A percentile compares a stretch with the other conserved stretches of the same genome.
These are phyloP conservation scores for Rutstroemia sp. DNA, from an alignment of 2,329 filamentous ascomycete species.

Conservation along the genomic window DNA sequence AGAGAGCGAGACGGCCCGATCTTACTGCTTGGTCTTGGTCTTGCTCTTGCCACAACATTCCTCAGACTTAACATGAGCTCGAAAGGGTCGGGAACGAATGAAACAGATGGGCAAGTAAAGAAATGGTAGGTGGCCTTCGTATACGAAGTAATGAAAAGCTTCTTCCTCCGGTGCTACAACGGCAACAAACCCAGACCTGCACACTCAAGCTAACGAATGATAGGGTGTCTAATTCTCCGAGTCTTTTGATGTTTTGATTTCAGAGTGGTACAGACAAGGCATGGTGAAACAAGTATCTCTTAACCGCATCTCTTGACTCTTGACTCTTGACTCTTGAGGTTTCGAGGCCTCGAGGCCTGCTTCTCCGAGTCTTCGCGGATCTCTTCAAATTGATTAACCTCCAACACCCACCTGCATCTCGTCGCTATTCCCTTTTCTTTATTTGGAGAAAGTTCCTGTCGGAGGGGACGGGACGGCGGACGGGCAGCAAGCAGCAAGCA, in stretches of 20 bases:
- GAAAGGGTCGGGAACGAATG: too few relatives aligned
- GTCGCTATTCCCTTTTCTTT: too few relatives aligned
- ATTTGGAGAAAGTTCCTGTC: background rate
- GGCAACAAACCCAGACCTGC: background rate
- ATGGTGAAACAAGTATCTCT: constrained; percentile 6
- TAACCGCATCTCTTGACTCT: background rate
- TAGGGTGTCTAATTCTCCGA: constrained; percentile 4
- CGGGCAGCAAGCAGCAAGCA: background rate
- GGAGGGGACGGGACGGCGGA: background rate
- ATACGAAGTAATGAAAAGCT: background rate
- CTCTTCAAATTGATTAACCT: too few relatives aligned
- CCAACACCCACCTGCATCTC: too few relatives aligned
- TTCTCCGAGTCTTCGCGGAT: too few relatives aligned
- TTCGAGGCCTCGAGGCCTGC: background rate
- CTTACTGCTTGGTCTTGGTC: too few relatives aligned
- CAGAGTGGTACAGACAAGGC: background rate
- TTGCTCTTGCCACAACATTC: too few relatives aligned
- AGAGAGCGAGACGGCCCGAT: background rate
- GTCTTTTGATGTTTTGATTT: background rate
- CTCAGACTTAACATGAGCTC: too few relatives aligned
- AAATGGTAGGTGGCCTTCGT: background rate
- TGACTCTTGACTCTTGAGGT: background rate
- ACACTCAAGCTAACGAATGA: background rate
- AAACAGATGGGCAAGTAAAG: too few relatives aligned
- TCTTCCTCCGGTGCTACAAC: background rate